Conservation (phyloP, 441 rosid species). For the Pelargonium citronellum region DNA sequence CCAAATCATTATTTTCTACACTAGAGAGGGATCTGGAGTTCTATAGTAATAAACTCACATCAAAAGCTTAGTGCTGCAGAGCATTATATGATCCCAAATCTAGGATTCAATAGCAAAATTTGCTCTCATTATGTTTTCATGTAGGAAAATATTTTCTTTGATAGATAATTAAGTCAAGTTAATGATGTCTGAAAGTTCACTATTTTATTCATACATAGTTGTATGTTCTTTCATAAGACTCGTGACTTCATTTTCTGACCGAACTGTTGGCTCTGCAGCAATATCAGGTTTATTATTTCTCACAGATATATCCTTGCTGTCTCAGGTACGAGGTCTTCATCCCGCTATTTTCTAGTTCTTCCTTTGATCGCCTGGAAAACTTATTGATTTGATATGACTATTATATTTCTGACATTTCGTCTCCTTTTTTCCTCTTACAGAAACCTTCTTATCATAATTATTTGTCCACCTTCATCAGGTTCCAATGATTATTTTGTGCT, state of each 20-base stretch:
- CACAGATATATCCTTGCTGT: constrained; percentile 45
- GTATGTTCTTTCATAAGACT: not conserved
- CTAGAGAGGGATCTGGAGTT: not conserved
- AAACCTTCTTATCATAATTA: constrained; percentile 32
- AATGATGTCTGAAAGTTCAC: not conserved
- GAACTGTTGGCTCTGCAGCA: constrained; percentile 42
- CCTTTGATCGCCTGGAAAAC: not conserved
- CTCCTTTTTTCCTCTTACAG: constrained; percentile 36
- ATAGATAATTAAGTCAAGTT: not conserved
- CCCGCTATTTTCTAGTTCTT: not conserved
- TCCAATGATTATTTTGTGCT: constrained; percentile 15
- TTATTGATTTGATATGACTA: not conserved
- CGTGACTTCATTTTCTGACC: not conserved
- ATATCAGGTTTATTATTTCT: constrained; percentile 56
- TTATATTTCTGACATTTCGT: constrained; percentile 10
- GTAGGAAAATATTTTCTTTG: not conserved
- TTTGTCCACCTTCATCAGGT: constrained; percentile 52
- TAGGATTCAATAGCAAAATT: not conserved
- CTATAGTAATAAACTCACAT: not conserved
- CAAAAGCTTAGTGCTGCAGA: not conserved
- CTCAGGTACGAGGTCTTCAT: constrained; percentile 38
- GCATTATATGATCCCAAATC: not conserved
- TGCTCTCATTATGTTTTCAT: not conserved
- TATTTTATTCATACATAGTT: not conserved
- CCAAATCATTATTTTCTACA: not conserved